Base-by-base conservation (phyloP, 352 stramenopile species). In the Globisporangium parvum region DNA sequence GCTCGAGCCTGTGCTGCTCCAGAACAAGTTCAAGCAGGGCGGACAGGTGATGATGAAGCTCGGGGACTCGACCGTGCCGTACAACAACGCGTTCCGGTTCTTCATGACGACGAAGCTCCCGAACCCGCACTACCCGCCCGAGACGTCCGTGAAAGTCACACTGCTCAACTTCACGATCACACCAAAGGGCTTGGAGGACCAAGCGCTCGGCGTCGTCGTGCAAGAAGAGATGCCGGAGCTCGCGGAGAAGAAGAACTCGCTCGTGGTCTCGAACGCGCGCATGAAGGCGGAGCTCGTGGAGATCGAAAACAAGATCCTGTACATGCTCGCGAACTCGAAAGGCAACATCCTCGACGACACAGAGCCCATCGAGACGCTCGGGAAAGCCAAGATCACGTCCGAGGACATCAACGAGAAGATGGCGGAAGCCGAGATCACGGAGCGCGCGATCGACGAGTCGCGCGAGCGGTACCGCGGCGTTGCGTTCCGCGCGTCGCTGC, bases 161-260 rank as follows among this genome's bases (percentile, higher is more conserved):
- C 61, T 97, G 24, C 66, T 97, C 24, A 97, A 97, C 67, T 97
- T 97, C 41, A 95, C 91, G 14, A 97, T 97, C 59, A 97, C 90
- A 0, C 82, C 82, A 0, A 91, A 87, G 15, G 85, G 91, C 0
- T 73, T 97, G 0, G 90, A 97, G 56, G 91, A 97, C 53, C 91
- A 97, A 51, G 82, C 93, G 21, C 69, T 97, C 2, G 91, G 88
- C 9, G 89, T 97, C 37, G 91, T 97, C 2, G 88, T 97, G 1
- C 86, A 96, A 57, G 89, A 97, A 61, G 91, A 97, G 56, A 95
- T 97, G 86, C 91, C 91, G 1, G 89, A 97, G 62, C 64, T 97
- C 24, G 88, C 94, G 2, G 88, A 97, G 67, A 96, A 97, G 63
- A 97, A 97, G 55, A 97, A 97, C 69, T 90, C 82, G 35, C 74